A percentile compares a stretch with the other conserved stretches of the same genome.
These are phyloP conservation scores for Apiosordaria backusii DNA, from an alignment of 495 filamentous ascomycete genomes.

Conservation along the genomic window DNA sequence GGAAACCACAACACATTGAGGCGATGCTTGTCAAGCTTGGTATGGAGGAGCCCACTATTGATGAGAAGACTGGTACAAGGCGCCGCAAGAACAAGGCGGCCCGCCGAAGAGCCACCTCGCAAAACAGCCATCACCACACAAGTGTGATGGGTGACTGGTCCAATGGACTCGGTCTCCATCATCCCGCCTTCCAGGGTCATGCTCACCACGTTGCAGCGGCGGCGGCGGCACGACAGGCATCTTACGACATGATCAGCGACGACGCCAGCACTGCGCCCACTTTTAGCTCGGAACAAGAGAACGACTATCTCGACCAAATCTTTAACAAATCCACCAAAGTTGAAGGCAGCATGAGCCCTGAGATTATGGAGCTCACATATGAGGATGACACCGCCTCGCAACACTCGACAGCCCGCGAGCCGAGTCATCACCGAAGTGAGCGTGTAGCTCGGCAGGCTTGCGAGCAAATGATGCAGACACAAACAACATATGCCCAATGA, in stretches of 20 bases:
- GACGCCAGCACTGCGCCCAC: slow-evolving; percentile 18
- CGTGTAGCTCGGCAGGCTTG: slow-evolving; percentile 42
- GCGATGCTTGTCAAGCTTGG: slow-evolving; percentile 39
- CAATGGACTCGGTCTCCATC: slow-evolving; percentile 28
- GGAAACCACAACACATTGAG: slow-evolving; percentile 37
- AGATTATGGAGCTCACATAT: slow-evolving; percentile 29
- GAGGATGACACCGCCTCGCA: slow-evolving; percentile 14
- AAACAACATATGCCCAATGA: slow-evolving; percentile 18
- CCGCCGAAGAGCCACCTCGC: slow-evolving; percentile 33
- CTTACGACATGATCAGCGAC: slow-evolving; percentile 24
- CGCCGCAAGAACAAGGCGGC: slow-evolving; percentile 34
- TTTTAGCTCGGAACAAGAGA: slow-evolving; percentile 39
- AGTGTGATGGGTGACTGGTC: slow-evolving; percentile 30
- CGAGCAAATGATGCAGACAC: slow-evolving; percentile 37
- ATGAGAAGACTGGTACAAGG: slow-evolving; percentile 31
- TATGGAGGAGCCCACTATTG: slow-evolving; percentile 29
- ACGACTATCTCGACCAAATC: slow-evolving; percentile 40
- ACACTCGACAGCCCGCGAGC: slow-evolving; percentile 20
- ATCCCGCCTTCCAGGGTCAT: slow-evolving; percentile 25
- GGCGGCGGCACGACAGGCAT: slow-evolving; percentile 14
- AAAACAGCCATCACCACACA: slow-evolving; percentile 25
- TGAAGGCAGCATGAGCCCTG: slow-evolving; percentile 25
- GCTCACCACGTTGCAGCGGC: slow-evolving; percentile 18
- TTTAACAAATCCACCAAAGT: slow-evolving; percentile 29
- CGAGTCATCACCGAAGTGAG: slow-evolving; percentile 35